Evolutionary conservation across 345 rosid species (phyloP).

Genomic region (Litchi chinensis): DNA sequence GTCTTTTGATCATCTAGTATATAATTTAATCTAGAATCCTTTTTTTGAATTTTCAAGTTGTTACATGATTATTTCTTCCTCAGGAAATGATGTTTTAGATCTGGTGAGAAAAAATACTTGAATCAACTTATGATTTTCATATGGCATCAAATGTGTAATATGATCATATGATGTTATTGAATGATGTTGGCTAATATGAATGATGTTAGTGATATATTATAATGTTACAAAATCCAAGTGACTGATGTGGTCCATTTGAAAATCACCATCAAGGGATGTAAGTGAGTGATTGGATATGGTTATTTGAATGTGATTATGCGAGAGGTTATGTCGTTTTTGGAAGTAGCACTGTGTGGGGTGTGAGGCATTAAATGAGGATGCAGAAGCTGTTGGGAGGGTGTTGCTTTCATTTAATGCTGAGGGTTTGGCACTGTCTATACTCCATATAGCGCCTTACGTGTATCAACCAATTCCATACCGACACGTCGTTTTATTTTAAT

Average conservation of each 20-base stretch:
- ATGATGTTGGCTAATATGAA: too few relatives aligned
- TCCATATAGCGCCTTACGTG: neutral
- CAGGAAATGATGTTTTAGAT: neutral
- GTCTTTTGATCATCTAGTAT: neutral
- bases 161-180: too few relatives aligned
- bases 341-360: neutral
- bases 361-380: constrained; percentile 36
- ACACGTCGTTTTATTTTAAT: constrained; percentile 18
- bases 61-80: neutral
- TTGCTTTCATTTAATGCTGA: constrained; percentile 35
- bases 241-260: too few relatives aligned
- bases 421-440: constrained; percentile 12
- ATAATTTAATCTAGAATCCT: constrained; percentile 12
- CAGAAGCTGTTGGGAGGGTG: constrained; percentile 37
- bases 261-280: neutral
- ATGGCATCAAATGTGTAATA: too few relatives aligned
- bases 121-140: too few relatives aligned
- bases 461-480: neutral
- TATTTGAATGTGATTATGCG: neutral
- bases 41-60: neutral
- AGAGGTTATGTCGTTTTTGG: neutral
- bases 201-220: too few relatives aligned
- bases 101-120: neutral
- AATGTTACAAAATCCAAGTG: too few relatives aligned
- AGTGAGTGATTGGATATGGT: neutral